Percentiles rank a stretch among this genome's conserved stretches.
phyloP scores from a whole-genome alignment of 139 green algal genomes.

The Nannochloris sp. region DNA sequence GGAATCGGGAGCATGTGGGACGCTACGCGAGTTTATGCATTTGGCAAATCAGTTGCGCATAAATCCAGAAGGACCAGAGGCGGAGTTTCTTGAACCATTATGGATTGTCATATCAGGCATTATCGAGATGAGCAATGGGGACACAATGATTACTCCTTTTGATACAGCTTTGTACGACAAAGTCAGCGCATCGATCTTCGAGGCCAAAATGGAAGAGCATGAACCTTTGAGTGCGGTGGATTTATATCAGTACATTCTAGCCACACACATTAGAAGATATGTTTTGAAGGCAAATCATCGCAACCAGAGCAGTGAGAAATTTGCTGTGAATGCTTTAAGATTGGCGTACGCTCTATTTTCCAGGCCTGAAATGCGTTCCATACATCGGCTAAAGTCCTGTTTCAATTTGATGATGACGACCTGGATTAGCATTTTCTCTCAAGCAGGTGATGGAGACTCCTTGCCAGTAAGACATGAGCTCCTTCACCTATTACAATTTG shows the following conservation, averaged over 20 bases:
- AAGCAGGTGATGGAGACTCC: not conserved
- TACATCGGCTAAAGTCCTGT: not conserved
- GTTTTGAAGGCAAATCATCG: not conserved
- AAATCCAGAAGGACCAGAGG: not conserved
- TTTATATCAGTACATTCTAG: slow-evolving; percentile 6
- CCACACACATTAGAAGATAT: slow-evolving; percentile 3
- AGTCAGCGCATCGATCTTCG: too few relatives aligned
- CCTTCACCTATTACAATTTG: too few relatives aligned
- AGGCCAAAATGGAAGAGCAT: too few relatives aligned
- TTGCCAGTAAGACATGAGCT: not conserved
- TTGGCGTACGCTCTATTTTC: not conserved
- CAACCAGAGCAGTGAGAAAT: not conserved
- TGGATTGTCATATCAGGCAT: slow-evolving; percentile 1
- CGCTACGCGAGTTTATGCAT: too few relatives aligned
- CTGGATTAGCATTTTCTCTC: not conserved
- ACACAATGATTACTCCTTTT: not conserved
- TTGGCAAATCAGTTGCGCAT: too few relatives aligned
- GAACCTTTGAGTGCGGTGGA: not conserved
- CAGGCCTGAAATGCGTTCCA: not conserved
- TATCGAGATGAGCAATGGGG: slow-evolving; percentile 9
- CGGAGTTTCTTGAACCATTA: slow-evolving; percentile 7
- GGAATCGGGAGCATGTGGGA: too few relatives aligned
- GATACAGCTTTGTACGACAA: not conserved
- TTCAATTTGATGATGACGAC: not conserved
- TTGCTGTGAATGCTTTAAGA: slow-evolving; percentile 8